Base-by-base conservation (phyloP, 768 basidiomycete genomes). In the Lactifluus subvellereus region DNA sequence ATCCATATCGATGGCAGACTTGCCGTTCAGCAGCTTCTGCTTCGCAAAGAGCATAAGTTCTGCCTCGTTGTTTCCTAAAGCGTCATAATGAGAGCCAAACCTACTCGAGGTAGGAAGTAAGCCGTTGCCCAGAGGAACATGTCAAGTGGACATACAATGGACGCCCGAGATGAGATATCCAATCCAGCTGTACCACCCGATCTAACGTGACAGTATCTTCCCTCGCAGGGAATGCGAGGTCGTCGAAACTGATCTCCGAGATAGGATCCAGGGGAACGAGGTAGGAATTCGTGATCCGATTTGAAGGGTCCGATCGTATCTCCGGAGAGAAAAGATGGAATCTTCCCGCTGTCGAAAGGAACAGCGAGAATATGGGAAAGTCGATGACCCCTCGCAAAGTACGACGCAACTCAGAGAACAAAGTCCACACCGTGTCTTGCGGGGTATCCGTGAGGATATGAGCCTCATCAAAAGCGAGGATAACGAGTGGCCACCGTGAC, bases 341-440 rank as follows among this genome's bases (percentile, higher is more conserved):
- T 3, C 8, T n/a, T 40, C 11, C 38, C 2, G 38, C 20, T 18
- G 59, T 60, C 14, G 51, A 52, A n/a, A 60, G 22, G 7, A 48
- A 60, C 16, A 50, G 22, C 7, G 48, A 48, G 16, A 60, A 60
- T 5, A 60, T 54, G 6, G 33, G 33, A 0, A 18, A 2, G 8
- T 3, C 2, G 27, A 27, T 3, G 27, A 32, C 16, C 16, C 4
- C 8, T 33, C 51, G 42, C 6, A 60, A 33, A 20, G 27, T 30
- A 10, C n/a, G 59, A 27, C 51, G 7, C 16, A 59, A 20, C 13
- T 59, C 48, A 0, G 27, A 42, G 38, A 51, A 59, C 5, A 42
- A 1, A 5, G 9, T 33, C 59, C 59, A 59, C 0, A 1, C 0
- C 14, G 8, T 0, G 1, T 14, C 2, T 4, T 8, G 1, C 1